Evolutionary conservation across 169 alveolate species (phyloP).

Genomic region (Perkinsus olseni): DNA sequence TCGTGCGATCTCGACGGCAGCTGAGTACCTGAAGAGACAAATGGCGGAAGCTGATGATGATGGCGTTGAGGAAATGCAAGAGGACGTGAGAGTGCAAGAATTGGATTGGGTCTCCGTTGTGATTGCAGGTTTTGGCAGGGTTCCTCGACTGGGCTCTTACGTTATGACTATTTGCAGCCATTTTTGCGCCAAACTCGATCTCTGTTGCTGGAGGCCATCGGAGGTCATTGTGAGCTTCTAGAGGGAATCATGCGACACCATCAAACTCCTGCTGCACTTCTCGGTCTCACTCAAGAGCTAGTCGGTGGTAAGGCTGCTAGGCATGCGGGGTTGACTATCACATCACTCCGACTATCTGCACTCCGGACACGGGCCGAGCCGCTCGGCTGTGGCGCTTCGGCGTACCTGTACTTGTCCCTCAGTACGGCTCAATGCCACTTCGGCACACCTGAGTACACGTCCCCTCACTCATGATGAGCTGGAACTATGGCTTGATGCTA

Average conservation of each 20-base stretch:
- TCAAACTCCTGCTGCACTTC: neutral
- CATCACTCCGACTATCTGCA: too few relatives aligned
- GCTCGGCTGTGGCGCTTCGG: too few relatives aligned
- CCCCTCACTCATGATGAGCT: neutral
- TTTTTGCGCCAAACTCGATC: neutral
- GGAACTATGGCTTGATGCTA: neutral
- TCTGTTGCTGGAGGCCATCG: neutral
- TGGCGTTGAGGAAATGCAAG: slow-evolving; percentile 1
- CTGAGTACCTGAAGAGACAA: neutral
- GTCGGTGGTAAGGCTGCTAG: too few relatives aligned
- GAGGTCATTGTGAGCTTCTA: neutral
- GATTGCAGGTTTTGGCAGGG: neutral
- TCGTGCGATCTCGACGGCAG: neutral
- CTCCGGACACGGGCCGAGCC: too few relatives aligned
- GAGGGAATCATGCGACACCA: neutral
- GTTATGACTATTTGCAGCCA: neutral
- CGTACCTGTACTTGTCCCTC: too few relatives aligned
- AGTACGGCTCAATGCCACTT: neutral
- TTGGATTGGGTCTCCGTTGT: neutral
- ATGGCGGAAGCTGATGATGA: neutral
- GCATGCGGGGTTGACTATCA: too few relatives aligned
- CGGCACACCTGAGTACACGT: neutral
- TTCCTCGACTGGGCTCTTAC: neutral
- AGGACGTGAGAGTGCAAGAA: neutral
- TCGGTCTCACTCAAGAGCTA: too few relatives aligned